phyloP scores from a whole-genome alignment of 164 flowering plant species.

The Vitis rotundifolia region DNA sequence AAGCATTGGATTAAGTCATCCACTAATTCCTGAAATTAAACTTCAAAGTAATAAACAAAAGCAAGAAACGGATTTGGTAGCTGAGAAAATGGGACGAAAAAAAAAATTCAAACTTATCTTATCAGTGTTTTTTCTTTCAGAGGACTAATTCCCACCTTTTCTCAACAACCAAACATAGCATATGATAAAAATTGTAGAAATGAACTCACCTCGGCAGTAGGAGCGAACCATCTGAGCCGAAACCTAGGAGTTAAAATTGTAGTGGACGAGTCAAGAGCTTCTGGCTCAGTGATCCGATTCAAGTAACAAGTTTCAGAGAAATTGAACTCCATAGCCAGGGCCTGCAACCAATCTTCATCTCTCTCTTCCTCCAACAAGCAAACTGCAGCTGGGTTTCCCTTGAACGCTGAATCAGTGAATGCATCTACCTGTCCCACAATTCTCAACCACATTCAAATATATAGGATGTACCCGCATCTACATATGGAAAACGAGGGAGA shows the following conservation, averaged over 20 bases:
- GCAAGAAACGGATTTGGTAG: too few species aligned
- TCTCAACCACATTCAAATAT: not conserved
- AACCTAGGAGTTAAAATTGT: conserved; percentile 36
- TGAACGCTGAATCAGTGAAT: conserved; percentile 70
- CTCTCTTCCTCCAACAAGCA: conserved; percentile 74
- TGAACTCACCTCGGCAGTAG: conserved; percentile 61
- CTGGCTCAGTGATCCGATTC: conserved; percentile 32
- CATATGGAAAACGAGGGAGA: too few species aligned
- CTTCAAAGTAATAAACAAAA: too few species aligned
- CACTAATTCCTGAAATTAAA: too few species aligned
- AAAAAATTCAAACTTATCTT: too few species aligned
- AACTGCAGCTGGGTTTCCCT: conserved; percentile 91
- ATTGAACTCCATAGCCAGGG: conserved; percentile 78
- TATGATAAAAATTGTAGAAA: not conserved
- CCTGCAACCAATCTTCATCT: conserved; percentile 65
- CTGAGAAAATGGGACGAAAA: too few species aligned
- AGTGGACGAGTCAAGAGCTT: not conserved
- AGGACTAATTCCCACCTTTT: too few species aligned
- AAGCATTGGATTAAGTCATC: too few species aligned
- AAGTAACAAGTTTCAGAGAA: conserved; percentile 61
- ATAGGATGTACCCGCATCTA: not conserved
- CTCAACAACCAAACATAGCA: too few species aligned
- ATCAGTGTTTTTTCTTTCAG: too few species aligned
- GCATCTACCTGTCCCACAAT: conserved; percentile 67
- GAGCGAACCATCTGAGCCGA: conserved; percentile 84